These are phyloP conservation scores for Kazachstania viticola DNA, from an alignment of 805 yeast species.

Conservation along the genomic window DNA sequence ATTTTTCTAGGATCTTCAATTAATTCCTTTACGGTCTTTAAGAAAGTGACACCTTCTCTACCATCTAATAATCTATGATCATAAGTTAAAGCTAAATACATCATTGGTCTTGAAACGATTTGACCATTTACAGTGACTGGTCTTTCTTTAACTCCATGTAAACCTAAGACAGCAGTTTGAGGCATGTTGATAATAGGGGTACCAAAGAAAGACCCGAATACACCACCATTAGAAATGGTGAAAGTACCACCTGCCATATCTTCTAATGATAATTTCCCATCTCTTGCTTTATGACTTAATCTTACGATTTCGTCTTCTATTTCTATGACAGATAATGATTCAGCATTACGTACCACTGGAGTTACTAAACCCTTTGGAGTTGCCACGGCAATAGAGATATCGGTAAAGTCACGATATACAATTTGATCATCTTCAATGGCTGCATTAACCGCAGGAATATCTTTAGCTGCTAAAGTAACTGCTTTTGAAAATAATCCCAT, in stretches of 20 bases:
- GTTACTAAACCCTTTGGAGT: slow-evolving; percentile 99
- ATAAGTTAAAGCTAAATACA: slow-evolving; percentile 96
- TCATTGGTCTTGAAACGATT: slow-evolving; percentile 96
- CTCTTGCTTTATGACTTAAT: slow-evolving; percentile 90
- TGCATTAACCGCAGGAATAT: slow-evolving; percentile 90
- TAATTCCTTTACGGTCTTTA: slow-evolving; percentile 90
- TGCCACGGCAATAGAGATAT: slow-evolving; percentile 93
- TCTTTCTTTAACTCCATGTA: slow-evolving; percentile 96
- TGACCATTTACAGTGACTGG: slow-evolving; percentile 94
- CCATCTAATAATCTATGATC: slow-evolving; percentile 98
- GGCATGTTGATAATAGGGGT: slow-evolving; percentile 98
- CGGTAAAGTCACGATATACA: slow-evolving; percentile 93
- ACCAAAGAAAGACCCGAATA: slow-evolving; percentile 93
- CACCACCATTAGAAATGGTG: slow-evolving; percentile 98
- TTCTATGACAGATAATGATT: slow-evolving; percentile 75
- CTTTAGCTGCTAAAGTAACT: slow-evolving; percentile 82
- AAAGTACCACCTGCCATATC: slow-evolving; percentile 99
- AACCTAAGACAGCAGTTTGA: slow-evolving; percentile 94
- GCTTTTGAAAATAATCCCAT: slow-evolving; percentile 99
- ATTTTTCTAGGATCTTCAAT: slow-evolving; percentile 98
- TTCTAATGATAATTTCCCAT: slow-evolving; percentile 89
- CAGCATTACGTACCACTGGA: slow-evolving; percentile 95
- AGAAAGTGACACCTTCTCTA: slow-evolving; percentile 96
- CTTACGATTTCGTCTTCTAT: slow-evolving; percentile 76
- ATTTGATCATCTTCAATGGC: slow-evolving; percentile 90